Percentiles rank a stretch among this genome's conserved stretches.
Conservation (phyloP, 2,329 filamentous ascomycete species). For the Alternaria sp. region DNA sequence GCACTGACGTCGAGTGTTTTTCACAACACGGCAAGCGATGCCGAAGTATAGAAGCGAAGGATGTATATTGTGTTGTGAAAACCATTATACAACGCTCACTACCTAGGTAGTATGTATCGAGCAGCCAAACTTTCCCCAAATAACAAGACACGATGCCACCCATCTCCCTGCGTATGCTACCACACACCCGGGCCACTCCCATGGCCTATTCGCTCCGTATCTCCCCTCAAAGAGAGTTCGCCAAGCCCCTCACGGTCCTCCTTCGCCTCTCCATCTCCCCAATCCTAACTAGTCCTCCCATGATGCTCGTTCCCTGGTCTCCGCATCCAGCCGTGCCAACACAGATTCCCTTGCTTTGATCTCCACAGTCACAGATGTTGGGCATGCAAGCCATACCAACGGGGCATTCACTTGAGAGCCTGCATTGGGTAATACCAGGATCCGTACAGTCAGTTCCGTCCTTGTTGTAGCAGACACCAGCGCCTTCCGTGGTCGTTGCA, state of each 20-base stretch:
- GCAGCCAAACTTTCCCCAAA: constrained; percentile 2
- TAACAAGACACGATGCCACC: constrained; percentile 1
- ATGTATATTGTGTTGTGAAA: constrained; percentile 14
- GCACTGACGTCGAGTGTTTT: neutral
- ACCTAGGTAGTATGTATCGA: neutral
- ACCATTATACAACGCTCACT: constrained; percentile 4
- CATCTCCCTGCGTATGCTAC: neutral
- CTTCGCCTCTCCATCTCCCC: constrained; percentile 24
- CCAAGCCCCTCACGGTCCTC: constrained; percentile 7
- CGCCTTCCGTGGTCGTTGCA: constrained; percentile 27
- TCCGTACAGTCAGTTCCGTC: constrained; percentile 23
- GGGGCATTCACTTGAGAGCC: constrained; percentile 12
- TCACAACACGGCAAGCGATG: constrained; percentile 1
- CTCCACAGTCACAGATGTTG: constrained; percentile 26
- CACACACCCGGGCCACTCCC: neutral
- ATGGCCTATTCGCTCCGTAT: neutral
- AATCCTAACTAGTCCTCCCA: constrained; percentile 24
- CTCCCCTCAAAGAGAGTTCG: neutral
- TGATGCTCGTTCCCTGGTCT: constrained; percentile 15
- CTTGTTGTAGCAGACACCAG: constrained; percentile 44
- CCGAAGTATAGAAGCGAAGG: constrained; percentile 11
- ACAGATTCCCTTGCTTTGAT: constrained; percentile 25
- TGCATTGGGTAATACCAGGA: constrained; percentile 1
- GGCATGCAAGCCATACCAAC: constrained; percentile 30
- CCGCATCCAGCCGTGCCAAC: constrained; percentile 31